These are phyloP conservation scores for Sicyos baderoa DNA, from an alignment of 306 rosid species.

Conservation along the genomic window DNA sequence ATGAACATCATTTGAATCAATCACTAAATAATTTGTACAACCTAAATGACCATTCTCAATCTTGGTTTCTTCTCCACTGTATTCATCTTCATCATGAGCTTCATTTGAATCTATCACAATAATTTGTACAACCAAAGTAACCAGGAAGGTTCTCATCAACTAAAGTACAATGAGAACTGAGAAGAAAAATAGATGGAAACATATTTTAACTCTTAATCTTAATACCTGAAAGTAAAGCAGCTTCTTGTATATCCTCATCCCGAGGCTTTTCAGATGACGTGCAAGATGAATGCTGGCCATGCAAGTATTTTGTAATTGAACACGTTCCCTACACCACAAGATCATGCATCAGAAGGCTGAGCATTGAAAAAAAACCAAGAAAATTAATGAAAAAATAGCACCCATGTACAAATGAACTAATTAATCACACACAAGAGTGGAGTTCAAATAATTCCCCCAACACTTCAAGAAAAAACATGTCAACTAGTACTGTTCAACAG, in stretches of 20 bases:
- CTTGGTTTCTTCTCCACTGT: conserved; percentile 34
- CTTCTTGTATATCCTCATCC: conserved; percentile 38
- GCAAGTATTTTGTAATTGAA: conserved; percentile 72
- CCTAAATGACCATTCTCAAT: conserved; percentile 33
- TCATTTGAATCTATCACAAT: conserved; percentile 32
- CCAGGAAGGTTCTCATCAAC: conserved; percentile 22
- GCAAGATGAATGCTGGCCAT: conserved; percentile 35
- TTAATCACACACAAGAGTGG: background rate
- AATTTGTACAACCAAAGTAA: conserved; percentile 42
- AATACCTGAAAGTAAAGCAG: conserved; percentile 61
- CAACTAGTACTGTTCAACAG: conserved; percentile 9
- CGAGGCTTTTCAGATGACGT: conserved; percentile 34
- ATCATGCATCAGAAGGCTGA: conserved; percentile 19
- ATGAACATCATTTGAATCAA: conserved; percentile 33
- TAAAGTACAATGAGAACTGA: background rate
- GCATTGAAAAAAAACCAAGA: background rate
- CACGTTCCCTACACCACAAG: conserved; percentile 54
- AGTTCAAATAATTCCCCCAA: background rate
- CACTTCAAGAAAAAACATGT: conserved; percentile 1
- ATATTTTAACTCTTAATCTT: conserved; percentile 20
- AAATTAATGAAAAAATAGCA: background rate
- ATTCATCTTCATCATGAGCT: conserved; percentile 30
- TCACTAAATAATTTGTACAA: conserved; percentile 30
- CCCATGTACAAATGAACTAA: background rate
- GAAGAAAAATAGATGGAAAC: conserved; percentile 8